A percentile compares a stretch with the other conserved stretches of the same genome.
These are phyloP conservation scores for Candida hungchunana DNA, from an alignment of 805 yeast species.

Conservation along the genomic window DNA sequence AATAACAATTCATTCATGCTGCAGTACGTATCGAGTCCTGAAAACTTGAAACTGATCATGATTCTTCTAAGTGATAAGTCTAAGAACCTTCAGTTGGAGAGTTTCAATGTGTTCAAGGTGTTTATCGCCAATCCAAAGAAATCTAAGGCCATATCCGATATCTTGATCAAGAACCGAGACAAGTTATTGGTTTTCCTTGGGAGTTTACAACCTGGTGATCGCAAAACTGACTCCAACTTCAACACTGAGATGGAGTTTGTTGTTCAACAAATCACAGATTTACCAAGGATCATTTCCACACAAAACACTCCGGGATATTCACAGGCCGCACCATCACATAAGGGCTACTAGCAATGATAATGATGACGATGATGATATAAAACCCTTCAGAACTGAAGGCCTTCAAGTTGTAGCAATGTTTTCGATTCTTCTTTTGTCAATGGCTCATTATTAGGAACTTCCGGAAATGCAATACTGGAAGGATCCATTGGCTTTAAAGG, in stretches of 20 bases:
- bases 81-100: slow-evolving; percentile 82
- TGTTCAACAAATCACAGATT: slow-evolving; percentile 62
- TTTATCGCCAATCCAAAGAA: slow-evolving; percentile 96
- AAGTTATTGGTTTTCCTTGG: slow-evolving; percentile 68
- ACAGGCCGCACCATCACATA: neutral
- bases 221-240: slow-evolving; percentile 60
- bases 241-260: slow-evolving; percentile 80
- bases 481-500: too few relatives aligned
- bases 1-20: slow-evolving; percentile 71
- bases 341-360: neutral
- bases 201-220: slow-evolving; percentile 53
- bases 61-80: slow-evolving; percentile 81
- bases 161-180: slow-evolving; percentile 76
- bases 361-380: neutral
- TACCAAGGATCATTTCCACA: slow-evolving; percentile 51
- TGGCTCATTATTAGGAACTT: too few relatives aligned
- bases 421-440: slow-evolving; percentile 2
- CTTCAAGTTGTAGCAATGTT: slow-evolving; percentile 16
- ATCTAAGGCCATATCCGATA: slow-evolving; percentile 72
- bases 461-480: too few relatives aligned
- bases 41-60: slow-evolving; percentile 84
- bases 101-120: slow-evolving; percentile 89
- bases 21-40: slow-evolving; percentile 72
- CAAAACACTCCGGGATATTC: neutral
- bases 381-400: slow-evolving; percentile 11